Conservation (phyloP, 345 rosid species). For the Euphorbia tirucalli region DNA sequence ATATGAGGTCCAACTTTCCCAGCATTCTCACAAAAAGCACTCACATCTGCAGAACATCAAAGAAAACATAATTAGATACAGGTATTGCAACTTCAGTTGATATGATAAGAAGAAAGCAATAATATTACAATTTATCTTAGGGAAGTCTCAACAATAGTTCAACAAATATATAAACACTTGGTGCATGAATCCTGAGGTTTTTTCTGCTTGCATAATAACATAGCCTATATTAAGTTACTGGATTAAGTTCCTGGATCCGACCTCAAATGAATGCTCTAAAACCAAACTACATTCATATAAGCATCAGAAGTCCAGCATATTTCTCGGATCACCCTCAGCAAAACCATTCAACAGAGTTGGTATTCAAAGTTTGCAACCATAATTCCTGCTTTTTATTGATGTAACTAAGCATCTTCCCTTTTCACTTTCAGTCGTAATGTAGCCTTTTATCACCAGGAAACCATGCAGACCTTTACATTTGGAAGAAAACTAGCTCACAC, state of each 20-base stretch:
- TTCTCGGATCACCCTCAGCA: neutral
- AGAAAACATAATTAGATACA: conserved; percentile 13
- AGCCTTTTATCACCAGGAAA: neutral
- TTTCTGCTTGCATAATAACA: conserved; percentile 13
- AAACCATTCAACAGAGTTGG: neutral
- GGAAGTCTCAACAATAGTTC: neutral
- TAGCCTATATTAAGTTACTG: neutral
- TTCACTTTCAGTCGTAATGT: neutral
- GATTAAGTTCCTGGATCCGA: neutral
- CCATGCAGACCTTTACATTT: neutral
- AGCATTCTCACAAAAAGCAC: neutral
- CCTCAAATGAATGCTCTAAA: conserved; percentile 9
- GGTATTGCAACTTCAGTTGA: conserved; percentile 4
- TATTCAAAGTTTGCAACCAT: neutral
- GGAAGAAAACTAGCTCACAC: neutral
- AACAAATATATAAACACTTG: neutral
- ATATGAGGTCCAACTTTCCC: conserved; percentile 5
- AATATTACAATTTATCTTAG: conserved; percentile 10
- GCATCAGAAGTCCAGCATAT: neutral
- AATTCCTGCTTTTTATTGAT: neutral
- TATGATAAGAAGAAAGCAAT: neutral
- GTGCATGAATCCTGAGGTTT: neutral
- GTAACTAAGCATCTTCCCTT: neutral
- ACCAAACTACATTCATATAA: conserved; percentile 3
- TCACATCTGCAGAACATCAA: conserved; percentile 31